phyloP scores from a whole-genome alignment of 306 rosid species.

The Citrullus mucosospermus region DNA sequence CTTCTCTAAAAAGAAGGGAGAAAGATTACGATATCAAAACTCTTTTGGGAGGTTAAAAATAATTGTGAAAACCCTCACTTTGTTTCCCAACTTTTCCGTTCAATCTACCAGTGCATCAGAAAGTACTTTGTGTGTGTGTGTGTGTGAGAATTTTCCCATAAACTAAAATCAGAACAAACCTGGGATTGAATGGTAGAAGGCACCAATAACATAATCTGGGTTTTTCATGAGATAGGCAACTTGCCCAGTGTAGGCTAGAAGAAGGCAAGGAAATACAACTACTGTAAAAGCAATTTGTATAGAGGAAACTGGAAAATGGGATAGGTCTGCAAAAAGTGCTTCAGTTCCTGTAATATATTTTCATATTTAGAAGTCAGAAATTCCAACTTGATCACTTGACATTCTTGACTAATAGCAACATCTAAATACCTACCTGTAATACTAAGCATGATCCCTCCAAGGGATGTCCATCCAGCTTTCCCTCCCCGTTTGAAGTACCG shows the following conservation, averaged over 20 bases:
- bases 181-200: conserved; percentile 85
- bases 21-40: neutral
- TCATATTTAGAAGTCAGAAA: conserved; percentile 8
- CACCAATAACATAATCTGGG: conserved; percentile 29
- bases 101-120: neutral
- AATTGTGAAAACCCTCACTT: neutral
- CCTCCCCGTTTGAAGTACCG: conserved; percentile 71
- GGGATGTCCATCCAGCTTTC: conserved; percentile 73
- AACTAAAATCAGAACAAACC: conserved; percentile 29
- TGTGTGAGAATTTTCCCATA: neutral
- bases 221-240: conserved; percentile 80
- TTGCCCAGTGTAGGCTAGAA: conserved; percentile 88
- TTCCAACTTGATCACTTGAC: neutral
- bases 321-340: conserved; percentile 91
- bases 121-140: neutral
- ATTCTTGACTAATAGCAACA: neutral
- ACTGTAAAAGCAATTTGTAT: conserved; percentile 87
- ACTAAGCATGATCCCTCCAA: conserved; percentile 93
- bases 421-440: conserved; percentile 57
- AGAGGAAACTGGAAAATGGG: conserved; percentile 93
- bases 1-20: no score
- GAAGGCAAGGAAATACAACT: conserved; percentile 94
- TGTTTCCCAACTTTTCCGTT: neutral
- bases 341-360: conserved; percentile 66
- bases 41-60: neutral